Evolutionary conservation across 768 basidiomycete genomes (phyloP).

Genomic region (Termitomyces sp.): DNA sequence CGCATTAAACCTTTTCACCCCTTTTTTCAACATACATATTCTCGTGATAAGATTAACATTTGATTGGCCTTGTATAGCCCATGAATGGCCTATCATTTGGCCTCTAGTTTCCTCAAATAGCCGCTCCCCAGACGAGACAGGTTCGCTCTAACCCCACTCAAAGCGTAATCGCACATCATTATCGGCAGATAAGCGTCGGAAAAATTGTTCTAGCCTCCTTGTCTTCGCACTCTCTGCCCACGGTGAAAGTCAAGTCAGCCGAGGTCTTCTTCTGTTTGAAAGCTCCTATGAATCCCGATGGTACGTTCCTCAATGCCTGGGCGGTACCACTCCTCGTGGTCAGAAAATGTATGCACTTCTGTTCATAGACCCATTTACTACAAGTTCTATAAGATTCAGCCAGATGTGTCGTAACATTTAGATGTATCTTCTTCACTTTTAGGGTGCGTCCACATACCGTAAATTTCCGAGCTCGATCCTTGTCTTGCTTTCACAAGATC

Average conservation of each 20-base stretch:
- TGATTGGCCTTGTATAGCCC: background rate
- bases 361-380: background rate
- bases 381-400: background rate
- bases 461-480: background rate
- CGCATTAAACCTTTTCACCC: background rate
- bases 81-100: background rate
- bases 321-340: background rate
- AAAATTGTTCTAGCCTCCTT: background rate
- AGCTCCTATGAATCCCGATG: no score
- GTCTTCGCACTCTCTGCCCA: background rate
- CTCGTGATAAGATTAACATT: background rate
- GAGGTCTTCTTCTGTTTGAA: background rate
- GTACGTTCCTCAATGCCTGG: background rate
- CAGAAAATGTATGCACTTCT: background rate
- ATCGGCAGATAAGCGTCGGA: background rate
- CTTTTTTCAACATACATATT: background rate
- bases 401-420: background rate
- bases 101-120: background rate
- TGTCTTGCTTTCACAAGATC: background rate
- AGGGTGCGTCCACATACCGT: background rate
- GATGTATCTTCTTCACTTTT: background rate
- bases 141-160: background rate
- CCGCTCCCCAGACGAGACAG: background rate
- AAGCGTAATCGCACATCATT: background rate
- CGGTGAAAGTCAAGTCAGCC: background rate